A percentile compares a stretch with the other conserved stretches of the same genome.
Conservation (phyloP, 192 early-diverging fungal species). For the Backusella luteola region DNA sequence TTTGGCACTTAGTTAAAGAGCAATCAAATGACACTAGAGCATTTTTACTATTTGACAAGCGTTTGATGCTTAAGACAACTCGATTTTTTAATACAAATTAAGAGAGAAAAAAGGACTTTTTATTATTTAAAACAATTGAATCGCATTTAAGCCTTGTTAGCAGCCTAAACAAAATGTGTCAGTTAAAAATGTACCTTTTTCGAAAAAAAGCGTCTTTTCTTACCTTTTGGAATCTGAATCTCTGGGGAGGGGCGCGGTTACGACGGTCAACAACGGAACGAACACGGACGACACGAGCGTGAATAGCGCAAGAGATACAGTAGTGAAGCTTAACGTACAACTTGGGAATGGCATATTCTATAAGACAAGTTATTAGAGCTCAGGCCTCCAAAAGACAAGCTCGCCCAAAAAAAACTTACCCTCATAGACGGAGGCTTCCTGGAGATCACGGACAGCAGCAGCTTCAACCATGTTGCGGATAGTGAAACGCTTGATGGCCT, state of each 20-base stretch:
- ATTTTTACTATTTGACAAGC: too few relatives aligned
- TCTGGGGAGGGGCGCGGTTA: constrained; percentile 90
- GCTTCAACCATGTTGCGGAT: too few relatives aligned
- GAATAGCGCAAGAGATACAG: too few relatives aligned
- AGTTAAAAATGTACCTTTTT: neutral
- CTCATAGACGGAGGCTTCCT: too few relatives aligned
- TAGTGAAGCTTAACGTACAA: constrained; percentile 25
- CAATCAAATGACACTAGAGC: too few relatives aligned
- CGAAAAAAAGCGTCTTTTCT: neutral
- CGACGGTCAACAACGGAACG: constrained; percentile 85
- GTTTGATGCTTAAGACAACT: too few relatives aligned
- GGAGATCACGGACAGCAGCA: too few relatives aligned
- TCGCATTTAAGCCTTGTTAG: constrained; percentile 9
- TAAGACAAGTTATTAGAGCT: neutral
- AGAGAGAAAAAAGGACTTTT: neutral
- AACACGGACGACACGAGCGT: constrained; percentile 66
- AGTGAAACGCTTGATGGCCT: too few relatives aligned
- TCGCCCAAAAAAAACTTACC: constrained; percentile 41
- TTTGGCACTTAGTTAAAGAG: too few relatives aligned
- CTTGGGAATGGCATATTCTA: constrained; percentile 80
- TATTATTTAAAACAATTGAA: neutral
- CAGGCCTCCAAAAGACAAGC: neutral
- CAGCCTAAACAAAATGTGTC: neutral
- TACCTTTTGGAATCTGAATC: constrained; percentile 82
- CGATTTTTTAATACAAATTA: neutral